Evolutionary conservation across 805 yeast genomes (phyloP).

Genomic region (Starmerella tilneyi): DNA sequence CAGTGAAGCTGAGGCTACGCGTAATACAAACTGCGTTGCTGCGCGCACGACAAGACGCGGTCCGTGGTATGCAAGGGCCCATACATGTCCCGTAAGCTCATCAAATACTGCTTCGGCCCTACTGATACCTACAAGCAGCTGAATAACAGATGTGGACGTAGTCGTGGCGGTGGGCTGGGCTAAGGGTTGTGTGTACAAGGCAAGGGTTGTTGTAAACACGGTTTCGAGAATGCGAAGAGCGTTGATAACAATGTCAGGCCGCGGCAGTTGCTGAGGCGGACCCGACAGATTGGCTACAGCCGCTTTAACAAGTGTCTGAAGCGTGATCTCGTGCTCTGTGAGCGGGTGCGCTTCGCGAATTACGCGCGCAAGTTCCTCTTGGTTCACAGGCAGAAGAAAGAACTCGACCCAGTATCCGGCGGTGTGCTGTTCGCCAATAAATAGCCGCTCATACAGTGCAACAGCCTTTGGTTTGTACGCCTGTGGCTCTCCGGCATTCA

Average conservation of each 20-base stretch:
- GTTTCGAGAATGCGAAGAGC: constrained; percentile 12
- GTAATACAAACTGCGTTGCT: constrained; percentile 21
- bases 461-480: constrained; percentile 30
- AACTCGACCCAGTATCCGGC: constrained; percentile 33
- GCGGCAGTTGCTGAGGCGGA: not conserved
- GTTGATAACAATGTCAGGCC: constrained; percentile 10
- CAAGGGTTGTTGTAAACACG: constrained; percentile 13
- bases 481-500: constrained; percentile 24
- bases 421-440: constrained; percentile 17
- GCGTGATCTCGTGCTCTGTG: constrained; percentile 22
- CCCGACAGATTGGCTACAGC: constrained; percentile 24
- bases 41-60: constrained; percentile 9
- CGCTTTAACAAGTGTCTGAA: constrained; percentile 24
- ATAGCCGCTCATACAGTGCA: constrained; percentile 29
- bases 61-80: constrained; percentile 25
- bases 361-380: constrained; percentile 19
- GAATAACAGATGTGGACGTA: constrained; percentile 7
- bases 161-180: constrained; percentile 8
- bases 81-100: constrained; percentile 27
- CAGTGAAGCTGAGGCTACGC: constrained; percentile 23
- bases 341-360: constrained; percentile 22
- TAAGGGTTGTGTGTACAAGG: constrained; percentile 3
- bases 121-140: constrained; percentile 32
- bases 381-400: constrained; percentile 27
- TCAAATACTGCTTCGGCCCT: constrained; percentile 28